Evolutionary conservation across 2,329 filamentous ascomycete genomes (phyloP).

Genomic region (Calonectria hongkongensis): DNA sequence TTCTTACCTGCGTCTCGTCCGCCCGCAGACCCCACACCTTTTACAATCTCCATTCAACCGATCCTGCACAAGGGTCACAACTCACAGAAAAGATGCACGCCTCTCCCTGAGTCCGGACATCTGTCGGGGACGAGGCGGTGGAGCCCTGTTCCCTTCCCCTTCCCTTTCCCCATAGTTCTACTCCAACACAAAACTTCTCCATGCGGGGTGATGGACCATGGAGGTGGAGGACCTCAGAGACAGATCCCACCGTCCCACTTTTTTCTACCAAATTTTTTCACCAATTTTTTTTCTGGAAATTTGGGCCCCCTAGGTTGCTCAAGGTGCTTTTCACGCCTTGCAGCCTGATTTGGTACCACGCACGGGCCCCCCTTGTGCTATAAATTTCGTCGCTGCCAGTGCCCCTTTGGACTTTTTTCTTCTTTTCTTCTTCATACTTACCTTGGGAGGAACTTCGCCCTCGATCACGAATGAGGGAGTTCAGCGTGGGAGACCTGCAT

Average conservation of each 20-base stretch:
- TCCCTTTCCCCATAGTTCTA: slow-evolving; percentile 30
- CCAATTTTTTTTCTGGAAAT: neutral
- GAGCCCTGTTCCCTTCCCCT: slow-evolving; percentile 14
- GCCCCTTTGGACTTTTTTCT: slow-evolving; percentile 48
- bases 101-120: slow-evolving; percentile 14
- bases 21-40: slow-evolving; percentile 29
- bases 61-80: slow-evolving; percentile 12
- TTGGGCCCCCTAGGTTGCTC: neutral
- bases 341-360: slow-evolving; percentile 17
- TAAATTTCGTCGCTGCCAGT: slow-evolving; percentile 54
- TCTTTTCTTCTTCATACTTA: slow-evolving; percentile 72
- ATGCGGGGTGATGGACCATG: slow-evolving; percentile 21
- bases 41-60: slow-evolving; percentile 39
- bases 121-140: slow-evolving; percentile 29
- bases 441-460: slow-evolving; percentile 65
- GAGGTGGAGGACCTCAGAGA: slow-evolving; percentile 6
- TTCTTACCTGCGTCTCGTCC: slow-evolving; percentile 26
- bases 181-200: slow-evolving; percentile 15
- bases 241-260: neutral
- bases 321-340: slow-evolving; percentile 10
- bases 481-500: slow-evolving; percentile 71
- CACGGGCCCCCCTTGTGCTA: slow-evolving; percentile 45
- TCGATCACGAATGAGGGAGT: slow-evolving; percentile 67
- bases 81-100: neutral
- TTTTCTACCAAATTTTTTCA: slow-evolving; percentile 1